Conservation (phyloP, 2,329 filamentous ascomycete genomes). For the Sporothrix humicola region DNA sequence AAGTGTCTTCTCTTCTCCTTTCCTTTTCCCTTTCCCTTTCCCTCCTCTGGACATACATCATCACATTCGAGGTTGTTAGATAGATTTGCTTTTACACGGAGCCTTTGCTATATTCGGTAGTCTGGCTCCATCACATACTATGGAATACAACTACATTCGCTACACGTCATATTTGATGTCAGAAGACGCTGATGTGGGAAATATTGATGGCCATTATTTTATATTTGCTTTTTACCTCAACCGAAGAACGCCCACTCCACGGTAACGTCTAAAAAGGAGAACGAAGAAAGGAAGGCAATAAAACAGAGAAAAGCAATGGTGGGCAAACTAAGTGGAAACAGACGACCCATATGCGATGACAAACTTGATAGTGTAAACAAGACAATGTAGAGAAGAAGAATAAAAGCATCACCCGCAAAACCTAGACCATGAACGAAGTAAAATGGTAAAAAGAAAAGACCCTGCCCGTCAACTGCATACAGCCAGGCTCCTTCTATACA, state of each 20-base stretch:
- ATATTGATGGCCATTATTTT: background rate
- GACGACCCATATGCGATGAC: slow-evolving; percentile 3
- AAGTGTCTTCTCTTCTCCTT: background rate
- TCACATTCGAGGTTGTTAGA: background rate
- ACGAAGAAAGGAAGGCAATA: background rate
- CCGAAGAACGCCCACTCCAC: slow-evolving; percentile 14
- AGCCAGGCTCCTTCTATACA: background rate
- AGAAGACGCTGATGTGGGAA: no score
- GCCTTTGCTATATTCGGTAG: background rate
- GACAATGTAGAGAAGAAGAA: slow-evolving; percentile 8
- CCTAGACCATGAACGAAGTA: background rate
- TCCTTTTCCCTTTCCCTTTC: no score
- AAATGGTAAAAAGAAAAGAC: background rate
- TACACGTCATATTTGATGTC: background rate
- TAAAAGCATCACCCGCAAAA: background rate
- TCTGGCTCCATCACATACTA: background rate
- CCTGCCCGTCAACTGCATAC: background rate
- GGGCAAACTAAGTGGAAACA: background rate
- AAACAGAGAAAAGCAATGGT: background rate
- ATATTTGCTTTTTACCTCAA: background rate
- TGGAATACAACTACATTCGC: background rate
- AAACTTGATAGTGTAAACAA: slow-evolving; percentile 11
- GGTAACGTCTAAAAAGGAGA: background rate
- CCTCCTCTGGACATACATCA: background rate
- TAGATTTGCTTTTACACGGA: background rate